phyloP scores from a whole-genome alignment of 1,284 basidiomycete genomes.

The Lentinus polychrous region DNA sequence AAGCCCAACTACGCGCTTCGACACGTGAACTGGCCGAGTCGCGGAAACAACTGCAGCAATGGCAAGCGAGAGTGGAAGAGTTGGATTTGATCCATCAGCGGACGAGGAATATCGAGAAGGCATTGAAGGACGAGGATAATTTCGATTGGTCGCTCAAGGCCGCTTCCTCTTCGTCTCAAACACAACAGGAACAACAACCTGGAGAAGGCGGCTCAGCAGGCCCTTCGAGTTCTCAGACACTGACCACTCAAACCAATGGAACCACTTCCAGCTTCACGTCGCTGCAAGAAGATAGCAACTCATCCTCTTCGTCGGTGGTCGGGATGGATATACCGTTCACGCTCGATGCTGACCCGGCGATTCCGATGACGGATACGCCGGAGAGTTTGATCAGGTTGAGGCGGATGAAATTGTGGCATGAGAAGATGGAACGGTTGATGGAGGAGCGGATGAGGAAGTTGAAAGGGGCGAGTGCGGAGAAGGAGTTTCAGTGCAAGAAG shows the following conservation, averaged over 20 bases:
- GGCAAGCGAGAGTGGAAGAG: conserved; percentile 66
- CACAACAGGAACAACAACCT: no score
- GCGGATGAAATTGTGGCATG: conserved; percentile 77
- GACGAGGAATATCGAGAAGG: conserved; percentile 75
- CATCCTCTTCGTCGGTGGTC: no score
- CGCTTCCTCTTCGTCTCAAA: no score
- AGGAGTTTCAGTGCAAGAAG: conserved; percentile 85
- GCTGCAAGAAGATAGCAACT: no score
- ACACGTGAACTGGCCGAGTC: conserved; percentile 89
- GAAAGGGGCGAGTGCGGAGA: conserved; percentile 77
- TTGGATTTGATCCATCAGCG: conserved; percentile 75
- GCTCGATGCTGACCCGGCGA: conserved; percentile 57
- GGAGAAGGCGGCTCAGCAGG: background rate
- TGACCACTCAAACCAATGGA: no score
- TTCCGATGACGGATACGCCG: conserved; percentile 54
- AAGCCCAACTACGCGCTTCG: conserved; percentile 81
- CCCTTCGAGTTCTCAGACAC: background rate
- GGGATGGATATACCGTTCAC: conserved; percentile 51
- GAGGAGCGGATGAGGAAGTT: conserved; percentile 62
- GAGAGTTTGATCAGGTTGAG: conserved; percentile 64
- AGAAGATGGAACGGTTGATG: conserved; percentile 70
- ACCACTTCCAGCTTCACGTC: no score
- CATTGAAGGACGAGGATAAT: conserved; percentile 66
- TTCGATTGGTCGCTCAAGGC: conserved; percentile 70
- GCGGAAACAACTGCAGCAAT: conserved; percentile 73